A percentile compares a stretch with the other conserved stretches of the same genome.
Evolutionary conservation across 2,329 filamentous ascomycete genomes (phyloP).

Genomic region (Ceratocystis albifundus): DNA sequence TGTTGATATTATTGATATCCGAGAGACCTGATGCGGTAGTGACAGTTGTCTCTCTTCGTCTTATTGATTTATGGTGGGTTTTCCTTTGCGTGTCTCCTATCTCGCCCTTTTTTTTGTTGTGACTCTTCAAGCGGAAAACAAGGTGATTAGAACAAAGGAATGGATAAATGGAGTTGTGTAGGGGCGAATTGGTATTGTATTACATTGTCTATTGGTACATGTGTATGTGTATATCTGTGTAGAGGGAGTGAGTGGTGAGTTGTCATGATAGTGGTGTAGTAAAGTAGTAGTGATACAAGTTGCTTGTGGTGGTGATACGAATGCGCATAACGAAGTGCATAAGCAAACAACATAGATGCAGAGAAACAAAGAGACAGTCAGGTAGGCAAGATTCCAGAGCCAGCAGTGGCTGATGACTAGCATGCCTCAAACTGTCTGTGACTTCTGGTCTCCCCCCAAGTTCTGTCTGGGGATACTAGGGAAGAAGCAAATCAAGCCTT

Average conservation of each 20-base stretch:
- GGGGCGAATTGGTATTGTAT: background rate
- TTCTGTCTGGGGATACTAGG: background rate
- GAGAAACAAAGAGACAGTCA: background rate
- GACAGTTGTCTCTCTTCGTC: background rate
- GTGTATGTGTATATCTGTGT: background rate
- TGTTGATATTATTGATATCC: slow-evolving; percentile 7
- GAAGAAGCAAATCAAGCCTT: background rate
- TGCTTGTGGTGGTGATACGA: background rate
- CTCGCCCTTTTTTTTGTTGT: background rate
- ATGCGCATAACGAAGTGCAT: background rate
- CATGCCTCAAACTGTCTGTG: too few species aligned
- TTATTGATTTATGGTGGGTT: background rate
- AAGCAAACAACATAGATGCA: slow-evolving; percentile 10
- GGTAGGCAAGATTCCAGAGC: too few species aligned
- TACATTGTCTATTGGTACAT: background rate
- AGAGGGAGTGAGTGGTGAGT: background rate
- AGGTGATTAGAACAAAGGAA: background rate
- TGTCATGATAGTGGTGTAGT: slow-evolving; percentile 2
- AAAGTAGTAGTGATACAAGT: slow-evolving; percentile 2
- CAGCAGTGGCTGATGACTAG: too few species aligned
- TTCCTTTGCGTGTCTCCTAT: background rate
- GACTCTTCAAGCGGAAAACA: background rate
- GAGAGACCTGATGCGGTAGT: background rate
- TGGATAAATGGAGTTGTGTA: background rate
- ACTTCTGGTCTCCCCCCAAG: too few species aligned